A percentile compares a stretch with the other conserved stretches of the same genome.
These are phyloP conservation scores for Rachicladosporium sp. DNA, from an alignment of 2,329 filamentous ascomycete species.

Conservation along the genomic window DNA sequence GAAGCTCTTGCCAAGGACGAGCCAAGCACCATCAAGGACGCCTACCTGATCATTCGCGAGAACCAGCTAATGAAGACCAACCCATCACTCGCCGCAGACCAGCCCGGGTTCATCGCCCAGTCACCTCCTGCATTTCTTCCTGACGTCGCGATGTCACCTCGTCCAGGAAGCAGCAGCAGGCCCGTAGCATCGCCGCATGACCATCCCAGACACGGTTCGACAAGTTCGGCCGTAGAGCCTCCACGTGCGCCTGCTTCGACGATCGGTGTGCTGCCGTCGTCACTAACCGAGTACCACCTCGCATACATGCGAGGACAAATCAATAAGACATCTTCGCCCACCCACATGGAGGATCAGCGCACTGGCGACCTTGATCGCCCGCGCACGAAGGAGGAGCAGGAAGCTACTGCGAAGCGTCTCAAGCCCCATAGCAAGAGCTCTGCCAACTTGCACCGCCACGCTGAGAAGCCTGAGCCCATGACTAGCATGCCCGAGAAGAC, in stretches of 20 bases:
- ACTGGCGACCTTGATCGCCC: constrained; percentile 32
- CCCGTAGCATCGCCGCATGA: constrained; percentile 10
- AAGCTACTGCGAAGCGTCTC: constrained; percentile 65
- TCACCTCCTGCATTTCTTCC: constrained; percentile 40
- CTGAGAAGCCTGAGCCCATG: constrained; percentile 40
- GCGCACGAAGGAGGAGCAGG: constrained; percentile 52
- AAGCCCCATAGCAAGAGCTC: constrained; percentile 69
- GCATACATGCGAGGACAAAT: constrained; percentile 67
- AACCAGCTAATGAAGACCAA: constrained; percentile 95
- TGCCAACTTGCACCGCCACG: constrained; percentile 16
- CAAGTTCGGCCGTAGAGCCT: constrained; percentile 27
- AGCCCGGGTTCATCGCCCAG: constrained; percentile 42
- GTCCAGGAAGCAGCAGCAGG: constrained; percentile 22
- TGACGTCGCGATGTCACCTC: constrained; percentile 21
- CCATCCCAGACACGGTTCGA: constrained; percentile 13
- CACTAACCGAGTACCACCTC: constrained; percentile 77
- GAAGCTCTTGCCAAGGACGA: constrained; percentile 76
- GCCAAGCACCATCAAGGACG: constrained; percentile 96
- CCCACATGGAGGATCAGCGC: constrained; percentile 16
- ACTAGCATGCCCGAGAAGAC: constrained; percentile 38
- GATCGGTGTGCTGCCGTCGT: constrained; percentile 82
- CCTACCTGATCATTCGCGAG: constrained; percentile 93
- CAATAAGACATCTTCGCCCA: constrained; percentile 24
- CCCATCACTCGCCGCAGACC: constrained; percentile 45
- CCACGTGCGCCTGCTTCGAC: constrained; percentile 52